These are phyloP conservation scores for Emergomyces africanus DNA, from an alignment of 2,329 filamentous ascomycete species.

Conservation along the genomic window DNA sequence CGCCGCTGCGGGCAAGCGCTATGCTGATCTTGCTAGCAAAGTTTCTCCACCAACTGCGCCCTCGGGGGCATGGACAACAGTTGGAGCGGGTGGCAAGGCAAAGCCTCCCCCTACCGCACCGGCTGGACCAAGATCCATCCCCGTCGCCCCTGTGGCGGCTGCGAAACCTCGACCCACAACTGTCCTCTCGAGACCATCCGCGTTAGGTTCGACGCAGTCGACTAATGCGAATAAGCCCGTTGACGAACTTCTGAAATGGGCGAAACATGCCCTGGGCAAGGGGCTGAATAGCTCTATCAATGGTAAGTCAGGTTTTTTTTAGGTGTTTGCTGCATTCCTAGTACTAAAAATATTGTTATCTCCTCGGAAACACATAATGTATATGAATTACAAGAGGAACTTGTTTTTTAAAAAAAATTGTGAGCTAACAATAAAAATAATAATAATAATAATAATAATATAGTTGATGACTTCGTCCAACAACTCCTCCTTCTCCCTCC, in stretches of 20 bases:
- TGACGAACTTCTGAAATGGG: slow-evolving; percentile 93
- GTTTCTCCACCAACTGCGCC: slow-evolving; percentile 34
- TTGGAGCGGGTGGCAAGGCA: slow-evolving; percentile 84
- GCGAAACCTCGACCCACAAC: slow-evolving; percentile 43
- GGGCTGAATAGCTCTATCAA: slow-evolving; percentile 57
- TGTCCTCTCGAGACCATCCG: slow-evolving; percentile 34
- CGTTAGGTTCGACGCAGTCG: slow-evolving; percentile 31
- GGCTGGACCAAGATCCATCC: slow-evolving; percentile 35
- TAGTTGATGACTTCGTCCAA: slow-evolving; percentile 70
- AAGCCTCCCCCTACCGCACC: slow-evolving; percentile 51
- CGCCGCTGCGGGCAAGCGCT: slow-evolving; percentile 59
- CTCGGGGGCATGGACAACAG: slow-evolving; percentile 76
- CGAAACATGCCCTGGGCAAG: slow-evolving; percentile 62
- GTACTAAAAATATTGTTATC: too few relatives aligned
- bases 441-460: slow-evolving; percentile 17
- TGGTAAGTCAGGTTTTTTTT: too few relatives aligned
- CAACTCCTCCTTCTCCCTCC: slow-evolving; percentile 62
- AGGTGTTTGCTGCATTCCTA: too few relatives aligned
- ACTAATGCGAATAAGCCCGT: slow-evolving; percentile 50
- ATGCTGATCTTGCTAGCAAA: slow-evolving; percentile 89
- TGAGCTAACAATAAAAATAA: background rate
- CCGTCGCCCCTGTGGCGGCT: slow-evolving; percentile 26
- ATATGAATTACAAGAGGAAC: too few relatives aligned
- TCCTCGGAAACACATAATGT: too few relatives aligned
- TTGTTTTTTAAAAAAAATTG: too few relatives aligned